Base-by-base conservation (phyloP, 805 yeast genomes). In the Pichia pseudocactophila region DNA sequence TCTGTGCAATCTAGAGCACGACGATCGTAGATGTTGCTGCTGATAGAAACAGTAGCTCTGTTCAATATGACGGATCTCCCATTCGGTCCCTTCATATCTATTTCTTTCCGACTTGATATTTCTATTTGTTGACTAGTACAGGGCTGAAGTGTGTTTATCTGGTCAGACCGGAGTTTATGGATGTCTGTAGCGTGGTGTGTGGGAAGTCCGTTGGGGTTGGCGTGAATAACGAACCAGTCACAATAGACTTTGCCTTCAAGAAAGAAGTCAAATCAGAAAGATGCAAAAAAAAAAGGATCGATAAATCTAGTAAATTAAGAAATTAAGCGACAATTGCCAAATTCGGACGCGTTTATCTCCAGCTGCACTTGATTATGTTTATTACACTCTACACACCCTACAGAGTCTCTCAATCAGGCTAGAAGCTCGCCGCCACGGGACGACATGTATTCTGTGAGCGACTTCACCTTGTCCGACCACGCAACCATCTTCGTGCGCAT, bases 1-100 rank as follows among this genome's bases (percentile, higher is more conserved):
- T 87, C 77, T 2, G 96, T 82, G 49, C 89, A 84, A 59, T 92
- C 97, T 41, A 90, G 69, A 0, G 97, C 97, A 39, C 97, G 66
- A 45, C 97, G 66, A 63, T 90, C 97, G 59, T 90, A 90, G 26
- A 90, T 74, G 17, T 90, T 79, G 22, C 95, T 77, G 7, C 96
- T 82, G 47, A 90, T 87, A 22, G 89, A 79, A 25, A 89, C 86
- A n/a, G 96, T 88, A 4, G 98, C 97, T 58, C 82, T 74, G 66
- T 90, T 92, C 42, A 79, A 74, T 39, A 80, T 63, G 39, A 87
- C 75, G 18, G 89, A 80, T 56, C 82, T 78, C 65, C 82, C 83
- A 64, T 88, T 88, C 30, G 95, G 78, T 55, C 88, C 95, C 63
- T 97, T 78, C 98, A 88, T 89, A 19, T 15, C 34, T 19, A 18